These are phyloP conservation scores for Ulmus americana DNA, from an alignment of 331 rosid genomes.

Conservation along the genomic window DNA sequence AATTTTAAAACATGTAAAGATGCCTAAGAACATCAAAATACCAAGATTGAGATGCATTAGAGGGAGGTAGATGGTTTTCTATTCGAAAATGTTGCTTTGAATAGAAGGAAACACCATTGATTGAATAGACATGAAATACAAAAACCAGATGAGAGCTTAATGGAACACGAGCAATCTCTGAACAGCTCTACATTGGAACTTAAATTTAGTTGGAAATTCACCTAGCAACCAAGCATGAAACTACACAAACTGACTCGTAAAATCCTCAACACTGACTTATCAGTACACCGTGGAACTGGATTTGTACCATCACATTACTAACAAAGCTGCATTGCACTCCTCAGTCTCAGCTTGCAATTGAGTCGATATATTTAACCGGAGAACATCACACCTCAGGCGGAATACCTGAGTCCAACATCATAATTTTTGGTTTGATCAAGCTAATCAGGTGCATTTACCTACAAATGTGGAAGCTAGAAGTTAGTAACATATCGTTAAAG, in stretches of 20 bases:
- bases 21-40: neutral
- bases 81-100: too few species aligned
- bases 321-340: neutral
- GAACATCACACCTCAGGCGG: neutral
- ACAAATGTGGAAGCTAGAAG: neutral
- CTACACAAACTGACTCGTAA: neutral
- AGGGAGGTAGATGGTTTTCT: neutral
- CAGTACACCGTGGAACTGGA: neutral
- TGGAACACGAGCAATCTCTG: neutral
- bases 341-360: neutral
- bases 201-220: neutral
- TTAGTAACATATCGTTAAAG: neutral
- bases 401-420: slow-evolving; percentile 3
- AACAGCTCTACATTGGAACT: neutral
- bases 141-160: neutral
- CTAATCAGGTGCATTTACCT: slow-evolving; percentile 27
- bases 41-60: neutral
- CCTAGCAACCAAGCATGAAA: neutral
- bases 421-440: neutral
- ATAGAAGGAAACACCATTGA: too few species aligned
- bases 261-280: neutral
- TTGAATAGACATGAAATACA: too few species aligned
- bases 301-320: neutral
- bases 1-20: neutral
- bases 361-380: too few species aligned